phyloP scores from a whole-genome alignment of 768 basidiomycete species.

The Xerocomus potaroensis region DNA sequence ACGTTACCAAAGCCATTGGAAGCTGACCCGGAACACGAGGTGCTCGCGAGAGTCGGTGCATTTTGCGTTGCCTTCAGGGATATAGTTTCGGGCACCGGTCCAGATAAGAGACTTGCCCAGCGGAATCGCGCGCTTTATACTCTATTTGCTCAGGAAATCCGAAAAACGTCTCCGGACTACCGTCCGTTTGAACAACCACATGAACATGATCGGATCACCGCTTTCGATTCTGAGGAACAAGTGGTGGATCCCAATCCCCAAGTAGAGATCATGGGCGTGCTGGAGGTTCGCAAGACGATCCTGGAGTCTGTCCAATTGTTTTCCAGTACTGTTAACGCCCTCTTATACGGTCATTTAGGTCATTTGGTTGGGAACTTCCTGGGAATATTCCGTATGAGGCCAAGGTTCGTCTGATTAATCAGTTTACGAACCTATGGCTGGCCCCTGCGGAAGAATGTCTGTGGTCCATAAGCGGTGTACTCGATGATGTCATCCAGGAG shows the following conservation, averaged over 20 bases:
- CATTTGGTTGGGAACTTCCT: constrained; percentile 41
- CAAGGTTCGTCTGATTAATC: constrained; percentile 33
- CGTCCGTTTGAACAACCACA: constrained; percentile 24
- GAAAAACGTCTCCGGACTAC: constrained; percentile 41
- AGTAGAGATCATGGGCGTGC: constrained; percentile 24
- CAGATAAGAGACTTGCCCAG: constrained; percentile 36
- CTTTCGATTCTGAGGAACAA: constrained; percentile 6
- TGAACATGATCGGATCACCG: constrained; percentile 10
- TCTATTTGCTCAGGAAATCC: constrained; percentile 33
- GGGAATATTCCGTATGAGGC: constrained; percentile 39
- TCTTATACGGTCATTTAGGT: constrained; percentile 24
- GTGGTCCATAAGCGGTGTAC: constrained; percentile 27
- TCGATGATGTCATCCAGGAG: constrained; percentile 27
- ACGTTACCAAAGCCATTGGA: constrained; percentile 38
- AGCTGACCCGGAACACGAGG: constrained; percentile 41
- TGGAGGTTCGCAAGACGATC: constrained; percentile 34
- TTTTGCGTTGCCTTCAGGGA: constrained; percentile 42
- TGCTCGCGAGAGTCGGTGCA: constrained; percentile 38
- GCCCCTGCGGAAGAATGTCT: constrained; percentile 34
- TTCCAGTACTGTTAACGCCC: not conserved
- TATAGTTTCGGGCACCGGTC: constrained; percentile 30
- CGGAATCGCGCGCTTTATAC: constrained; percentile 31
- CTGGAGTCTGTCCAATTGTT: constrained; percentile 25
- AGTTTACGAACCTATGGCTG: constrained; percentile 35
- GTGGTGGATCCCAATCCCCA: not conserved